Evolutionary conservation across 495 filamentous ascomycete species (phyloP).

Genomic region (Collariella sp.): DNA sequence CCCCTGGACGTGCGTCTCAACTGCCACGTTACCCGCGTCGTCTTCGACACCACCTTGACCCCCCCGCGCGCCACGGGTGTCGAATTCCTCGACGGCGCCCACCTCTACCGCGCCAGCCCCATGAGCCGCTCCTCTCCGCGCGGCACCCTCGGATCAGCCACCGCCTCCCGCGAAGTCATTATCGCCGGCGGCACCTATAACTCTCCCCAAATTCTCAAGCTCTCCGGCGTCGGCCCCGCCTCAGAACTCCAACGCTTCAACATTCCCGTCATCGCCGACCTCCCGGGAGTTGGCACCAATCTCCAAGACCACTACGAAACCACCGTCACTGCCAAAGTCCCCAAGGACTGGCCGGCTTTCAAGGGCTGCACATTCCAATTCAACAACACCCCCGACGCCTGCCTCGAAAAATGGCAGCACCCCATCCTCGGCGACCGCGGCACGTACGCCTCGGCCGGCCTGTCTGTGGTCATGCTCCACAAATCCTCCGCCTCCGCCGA

Average conservation of each 20-base stretch:
- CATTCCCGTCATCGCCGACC: slow-evolving; percentile 46
- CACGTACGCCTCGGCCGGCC: slow-evolving; percentile 42
- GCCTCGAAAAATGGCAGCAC: slow-evolving; percentile 40
- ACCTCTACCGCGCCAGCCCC: slow-evolving; percentile 53
- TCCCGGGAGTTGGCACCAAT: slow-evolving; percentile 58
- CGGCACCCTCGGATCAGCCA: slow-evolving; percentile 39
- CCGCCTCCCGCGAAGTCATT: slow-evolving; percentile 53
- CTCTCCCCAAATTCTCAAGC: slow-evolving; percentile 55
- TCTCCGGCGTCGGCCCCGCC: slow-evolving; percentile 51
- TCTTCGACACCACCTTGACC: slow-evolving; percentile 37
- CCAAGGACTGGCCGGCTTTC: slow-evolving; percentile 35
- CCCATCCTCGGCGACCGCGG: slow-evolving; percentile 34
- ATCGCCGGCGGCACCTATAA: slow-evolving; percentile 53
- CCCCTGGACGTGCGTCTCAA: slow-evolving; percentile 51
- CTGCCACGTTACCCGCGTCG: slow-evolving; percentile 52
- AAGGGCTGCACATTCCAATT: slow-evolving; percentile 41
- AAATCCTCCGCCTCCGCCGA: slow-evolving; percentile 34
- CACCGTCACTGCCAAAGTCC: slow-evolving; percentile 38
- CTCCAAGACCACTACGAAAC: slow-evolving; percentile 58
- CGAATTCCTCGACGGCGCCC: slow-evolving; percentile 51
- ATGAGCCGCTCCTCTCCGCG: slow-evolving; percentile 14
- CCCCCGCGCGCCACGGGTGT: slow-evolving; percentile 52
- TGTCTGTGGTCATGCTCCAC: slow-evolving; percentile 40
- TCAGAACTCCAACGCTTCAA: slow-evolving; percentile 37
- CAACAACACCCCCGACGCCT: slow-evolving; percentile 37